Percentiles rank a stretch among this genome's conserved stretches.
These are phyloP conservation scores for Fraxinus dipetala DNA, from an alignment of 305 asterid genomes.

Conservation along the genomic window DNA sequence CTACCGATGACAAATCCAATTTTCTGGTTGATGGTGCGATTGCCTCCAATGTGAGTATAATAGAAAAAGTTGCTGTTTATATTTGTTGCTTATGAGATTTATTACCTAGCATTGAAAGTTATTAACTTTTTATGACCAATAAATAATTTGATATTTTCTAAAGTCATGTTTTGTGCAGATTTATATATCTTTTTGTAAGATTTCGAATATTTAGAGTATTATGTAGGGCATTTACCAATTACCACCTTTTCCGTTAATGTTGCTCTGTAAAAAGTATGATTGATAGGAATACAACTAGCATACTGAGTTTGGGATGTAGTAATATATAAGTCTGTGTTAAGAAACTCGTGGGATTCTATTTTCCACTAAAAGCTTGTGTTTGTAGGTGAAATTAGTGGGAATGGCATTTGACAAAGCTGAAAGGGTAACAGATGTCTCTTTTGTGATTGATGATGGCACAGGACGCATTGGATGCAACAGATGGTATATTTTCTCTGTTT, in stretches of 20 bases:
- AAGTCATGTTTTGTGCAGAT: not conserved
- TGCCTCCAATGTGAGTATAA: conserved; percentile 55
- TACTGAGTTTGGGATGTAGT: not conserved
- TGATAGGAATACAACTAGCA: not conserved
- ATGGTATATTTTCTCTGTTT: conserved; percentile 47
- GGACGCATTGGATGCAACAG: conserved; percentile 70
- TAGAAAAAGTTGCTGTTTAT: not conserved
- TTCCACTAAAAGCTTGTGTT: not conserved
- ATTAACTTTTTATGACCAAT: not conserved
- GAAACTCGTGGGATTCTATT: not conserved
- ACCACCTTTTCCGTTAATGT: not conserved
- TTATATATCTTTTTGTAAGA: not conserved
- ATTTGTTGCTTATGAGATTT: not conserved
- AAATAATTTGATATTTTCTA: not conserved
- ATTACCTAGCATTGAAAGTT: not conserved
- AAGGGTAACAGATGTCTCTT: conserved; percentile 60
- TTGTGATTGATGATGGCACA: conserved; percentile 81
- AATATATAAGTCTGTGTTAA: not conserved
- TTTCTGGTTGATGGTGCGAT: conserved; percentile 58
- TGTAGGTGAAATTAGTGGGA: conserved; percentile 77
- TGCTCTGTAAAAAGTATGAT: not conserved
- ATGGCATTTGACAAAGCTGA: conserved; percentile 54
- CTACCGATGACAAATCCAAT: conserved; percentile 56
- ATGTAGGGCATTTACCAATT: not conserved
- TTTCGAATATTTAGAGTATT: not conserved